Evolutionary conservation across 2,329 filamentous ascomycete species (phyloP).

Genomic region (Venturia aucupariae): DNA sequence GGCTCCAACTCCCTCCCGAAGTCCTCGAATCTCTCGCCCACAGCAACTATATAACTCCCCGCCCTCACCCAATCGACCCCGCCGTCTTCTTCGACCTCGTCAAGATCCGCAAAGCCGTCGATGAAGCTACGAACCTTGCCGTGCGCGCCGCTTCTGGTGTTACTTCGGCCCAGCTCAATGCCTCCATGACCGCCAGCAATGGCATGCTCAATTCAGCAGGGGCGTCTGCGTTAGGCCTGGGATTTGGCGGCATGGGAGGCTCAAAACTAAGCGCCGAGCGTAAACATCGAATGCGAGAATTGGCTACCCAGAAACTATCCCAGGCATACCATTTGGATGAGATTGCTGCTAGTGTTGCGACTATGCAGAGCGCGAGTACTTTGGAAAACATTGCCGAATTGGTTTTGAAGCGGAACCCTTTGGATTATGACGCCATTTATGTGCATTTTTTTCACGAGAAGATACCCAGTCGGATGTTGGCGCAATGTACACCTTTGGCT

Average conservation of each 20-base stretch:
- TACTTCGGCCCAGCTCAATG: conserved; percentile 54
- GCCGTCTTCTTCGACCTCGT: conserved; percentile 75
- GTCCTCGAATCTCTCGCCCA: conserved; percentile 70
- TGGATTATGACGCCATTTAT: conserved; percentile 66
- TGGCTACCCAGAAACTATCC: conserved; percentile 68
- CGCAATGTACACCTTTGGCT: conserved; percentile 59
- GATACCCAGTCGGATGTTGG: conserved; percentile 66
- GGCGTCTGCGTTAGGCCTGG: conserved; percentile 47
- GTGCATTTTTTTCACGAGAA: conserved; percentile 93
- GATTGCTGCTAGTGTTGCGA: conserved; percentile 72
- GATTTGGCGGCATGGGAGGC: conserved; percentile 46
- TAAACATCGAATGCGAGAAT: conserved; percentile 69
- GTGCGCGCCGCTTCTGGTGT: conserved; percentile 69
- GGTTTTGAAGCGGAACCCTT: conserved; percentile 61
- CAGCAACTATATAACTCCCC: conserved; percentile 68
- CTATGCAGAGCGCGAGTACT: conserved; percentile 70
- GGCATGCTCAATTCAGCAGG: conserved; percentile 39
- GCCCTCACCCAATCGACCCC: conserved; percentile 68
- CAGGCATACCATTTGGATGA: conserved; percentile 74
- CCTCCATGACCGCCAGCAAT: conserved; percentile 42
- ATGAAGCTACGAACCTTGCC: conserved; percentile 69
- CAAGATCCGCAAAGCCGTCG: conserved; percentile 71
- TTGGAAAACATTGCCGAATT: conserved; percentile 66
- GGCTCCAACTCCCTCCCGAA: conserved; percentile 71
- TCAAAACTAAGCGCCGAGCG: conserved; percentile 65